These are phyloP conservation scores for Pachysandra terminalis DNA, from an alignment of 164 flowering plant genomes.

Conservation along the genomic window DNA sequence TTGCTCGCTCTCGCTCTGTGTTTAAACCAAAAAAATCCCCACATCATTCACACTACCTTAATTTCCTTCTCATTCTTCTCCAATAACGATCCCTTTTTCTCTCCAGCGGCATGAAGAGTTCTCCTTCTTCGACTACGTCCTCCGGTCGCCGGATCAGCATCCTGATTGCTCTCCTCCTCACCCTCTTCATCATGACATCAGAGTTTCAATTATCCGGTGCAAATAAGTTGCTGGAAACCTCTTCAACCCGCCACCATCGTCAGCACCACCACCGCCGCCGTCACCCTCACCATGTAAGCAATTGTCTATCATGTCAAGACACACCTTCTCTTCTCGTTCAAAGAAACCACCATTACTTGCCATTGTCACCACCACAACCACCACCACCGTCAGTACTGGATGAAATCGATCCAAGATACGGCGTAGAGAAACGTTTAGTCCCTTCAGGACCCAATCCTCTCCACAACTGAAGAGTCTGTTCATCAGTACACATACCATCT, in stretches of 20 bases:
- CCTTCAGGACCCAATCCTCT: conserved; percentile 91
- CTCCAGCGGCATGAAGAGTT: conserved; percentile 4
- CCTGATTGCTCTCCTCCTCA: conserved; percentile 8
- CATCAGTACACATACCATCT: no score
- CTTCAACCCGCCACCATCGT: conserved; percentile 7
- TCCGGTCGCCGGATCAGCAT: neutral
- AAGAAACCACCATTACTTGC: conserved; percentile 21
- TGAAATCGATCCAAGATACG: conserved; percentile 78
- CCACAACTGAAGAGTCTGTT: conserved; percentile 48
- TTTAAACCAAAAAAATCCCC: neutral
- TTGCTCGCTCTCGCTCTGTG: conserved; percentile 33
- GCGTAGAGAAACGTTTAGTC: conserved; percentile 80
- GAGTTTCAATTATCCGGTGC: conserved; percentile 11
- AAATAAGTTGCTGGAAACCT: neutral
- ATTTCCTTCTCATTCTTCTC: neutral
- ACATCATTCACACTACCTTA: conserved; percentile 5
- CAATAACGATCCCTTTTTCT: conserved; percentile 6
- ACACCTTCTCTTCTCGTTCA: conserved; percentile 31
- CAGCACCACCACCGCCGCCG: conserved; percentile 13
- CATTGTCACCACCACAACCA: conserved; percentile 16
- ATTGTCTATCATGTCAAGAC: no score
- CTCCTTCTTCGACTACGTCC: conserved; percentile 11
- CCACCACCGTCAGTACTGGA: conserved; percentile 20
- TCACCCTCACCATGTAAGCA: conserved; percentile 9
- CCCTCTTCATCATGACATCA: conserved; percentile 1